Conservation (phyloP, 2,329 filamentous ascomycete species). For the Ceratocystis destructans region DNA sequence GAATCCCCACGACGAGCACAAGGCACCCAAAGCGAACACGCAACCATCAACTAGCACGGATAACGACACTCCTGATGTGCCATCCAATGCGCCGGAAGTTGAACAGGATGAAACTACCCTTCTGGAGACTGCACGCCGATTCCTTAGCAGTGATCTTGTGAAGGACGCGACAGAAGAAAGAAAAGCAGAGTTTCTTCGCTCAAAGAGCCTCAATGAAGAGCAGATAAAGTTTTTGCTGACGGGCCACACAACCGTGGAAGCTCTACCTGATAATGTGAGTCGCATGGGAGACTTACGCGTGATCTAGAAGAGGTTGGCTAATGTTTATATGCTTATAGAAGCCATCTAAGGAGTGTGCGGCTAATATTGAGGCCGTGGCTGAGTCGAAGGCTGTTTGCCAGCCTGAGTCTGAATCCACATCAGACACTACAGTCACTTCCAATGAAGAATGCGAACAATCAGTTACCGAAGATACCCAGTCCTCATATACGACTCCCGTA, state of each 20-base stretch:
- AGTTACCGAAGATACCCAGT: not conserved
- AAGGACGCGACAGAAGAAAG: slow-evolving; percentile 53
- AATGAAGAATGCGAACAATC: not conserved
- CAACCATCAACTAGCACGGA: not conserved
- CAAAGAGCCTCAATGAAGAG: slow-evolving; percentile 55
- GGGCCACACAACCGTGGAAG: slow-evolving; percentile 3
- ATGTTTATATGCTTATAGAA: not conserved
- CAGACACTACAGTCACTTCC: not conserved
- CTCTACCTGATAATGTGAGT: not conserved
- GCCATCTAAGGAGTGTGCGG: not conserved
- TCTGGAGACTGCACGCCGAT: slow-evolving; percentile 55
- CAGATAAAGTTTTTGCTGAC: slow-evolving; percentile 56
- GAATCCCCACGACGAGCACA: slow-evolving; percentile 8
- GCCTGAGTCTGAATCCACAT: not conserved
- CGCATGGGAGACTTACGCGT: not conserved
- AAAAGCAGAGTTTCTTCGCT: slow-evolving; percentile 62
- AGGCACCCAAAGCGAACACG: not conserved
- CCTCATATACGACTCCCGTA: slow-evolving; percentile 40
- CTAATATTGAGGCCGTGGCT: not conserved
- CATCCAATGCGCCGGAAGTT: not conserved
- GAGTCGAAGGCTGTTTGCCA: not conserved
- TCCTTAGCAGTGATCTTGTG: slow-evolving; percentile 63
- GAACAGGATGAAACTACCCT: slow-evolving; percentile 11
- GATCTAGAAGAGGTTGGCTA: not conserved
- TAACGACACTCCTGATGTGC: slow-evolving; percentile 5